Conservation (phyloP, 306 rosid species). For the Quercus bicolor region DNA sequence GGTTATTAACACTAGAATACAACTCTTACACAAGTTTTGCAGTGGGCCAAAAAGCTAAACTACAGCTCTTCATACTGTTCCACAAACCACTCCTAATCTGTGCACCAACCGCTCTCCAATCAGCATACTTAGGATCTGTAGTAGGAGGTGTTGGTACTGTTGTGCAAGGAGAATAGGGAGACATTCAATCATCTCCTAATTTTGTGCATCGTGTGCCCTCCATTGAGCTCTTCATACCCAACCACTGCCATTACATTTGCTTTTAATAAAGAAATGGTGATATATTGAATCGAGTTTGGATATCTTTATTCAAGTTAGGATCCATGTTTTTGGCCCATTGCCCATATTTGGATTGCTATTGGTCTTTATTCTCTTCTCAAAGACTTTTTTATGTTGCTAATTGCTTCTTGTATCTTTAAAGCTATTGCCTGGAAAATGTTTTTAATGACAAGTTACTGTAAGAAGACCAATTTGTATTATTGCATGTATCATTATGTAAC, state of each 20-base stretch:
- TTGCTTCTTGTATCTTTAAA: background rate
- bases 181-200: too few relatives aligned
- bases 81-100: too few relatives aligned
- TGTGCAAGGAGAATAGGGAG: too few relatives aligned
- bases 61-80: too few relatives aligned
- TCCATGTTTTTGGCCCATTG: background rate
- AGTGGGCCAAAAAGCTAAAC: too few relatives aligned
- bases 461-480: background rate
- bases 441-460: background rate
- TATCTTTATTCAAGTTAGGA: background rate
- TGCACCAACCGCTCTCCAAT: too few relatives aligned
- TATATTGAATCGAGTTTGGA: background rate
- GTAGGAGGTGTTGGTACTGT: too few relatives aligned
- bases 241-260: background rate
- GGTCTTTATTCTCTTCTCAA: background rate
- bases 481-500: background rate
- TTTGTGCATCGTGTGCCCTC: too few relatives aligned
- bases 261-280: background rate
- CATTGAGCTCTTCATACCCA: too few relatives aligned
- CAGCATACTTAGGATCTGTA: too few relatives aligned
- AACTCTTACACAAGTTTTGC: too few relatives aligned
- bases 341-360: background rate
- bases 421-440: background rate
- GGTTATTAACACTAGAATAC: too few relatives aligned
- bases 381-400: background rate